phyloP scores from a whole-genome alignment of 441 rosid genomes.

The Pelargonium australe region DNA sequence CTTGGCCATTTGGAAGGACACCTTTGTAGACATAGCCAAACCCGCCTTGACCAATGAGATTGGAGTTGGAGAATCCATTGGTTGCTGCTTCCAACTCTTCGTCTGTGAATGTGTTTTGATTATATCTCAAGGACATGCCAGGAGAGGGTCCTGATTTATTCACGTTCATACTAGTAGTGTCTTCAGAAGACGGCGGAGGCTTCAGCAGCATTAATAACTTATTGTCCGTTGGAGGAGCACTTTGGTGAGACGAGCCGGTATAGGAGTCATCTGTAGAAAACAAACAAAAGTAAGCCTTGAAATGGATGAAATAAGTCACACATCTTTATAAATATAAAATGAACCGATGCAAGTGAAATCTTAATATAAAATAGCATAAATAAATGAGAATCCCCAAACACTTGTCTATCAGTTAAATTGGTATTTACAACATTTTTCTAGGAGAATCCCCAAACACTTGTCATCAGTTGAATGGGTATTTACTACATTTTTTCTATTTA shows the following conservation, averaged over 20 bases:
- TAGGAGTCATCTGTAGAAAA: conserved; percentile 47
- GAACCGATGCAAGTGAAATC: too few species aligned
- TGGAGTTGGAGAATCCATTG: conserved; percentile 78
- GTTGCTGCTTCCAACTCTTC: conserved; percentile 91
- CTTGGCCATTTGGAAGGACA: conserved; percentile 86
- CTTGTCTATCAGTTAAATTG: too few species aligned
- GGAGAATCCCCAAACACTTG: neutral
- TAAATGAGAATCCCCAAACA: neutral
- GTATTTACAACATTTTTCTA: too few species aligned
- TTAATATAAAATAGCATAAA: neutral
- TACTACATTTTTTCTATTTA: too few species aligned
- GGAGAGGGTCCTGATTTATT: conserved; percentile 65
- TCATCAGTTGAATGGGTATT: too few species aligned
- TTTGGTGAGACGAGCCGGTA: conserved; percentile 53
- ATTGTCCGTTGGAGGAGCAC: conserved; percentile 35
- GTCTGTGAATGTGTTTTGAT: conserved; percentile 72
- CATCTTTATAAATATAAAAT: neutral
- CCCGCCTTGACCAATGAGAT: conserved; percentile 95
- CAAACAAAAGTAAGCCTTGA: neutral
- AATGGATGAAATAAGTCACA: neutral
- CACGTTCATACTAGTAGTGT: conserved; percentile 48
- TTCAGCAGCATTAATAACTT: conserved; percentile 26
- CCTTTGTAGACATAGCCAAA: conserved; percentile 94
- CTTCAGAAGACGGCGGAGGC: conserved; percentile 53
- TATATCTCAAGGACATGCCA: conserved; percentile 56